Percentiles rank a stretch among this genome's conserved stretches.
Conservation (phyloP, 768 basidiomycete genomes). For the Leccinellum albellum region DNA sequence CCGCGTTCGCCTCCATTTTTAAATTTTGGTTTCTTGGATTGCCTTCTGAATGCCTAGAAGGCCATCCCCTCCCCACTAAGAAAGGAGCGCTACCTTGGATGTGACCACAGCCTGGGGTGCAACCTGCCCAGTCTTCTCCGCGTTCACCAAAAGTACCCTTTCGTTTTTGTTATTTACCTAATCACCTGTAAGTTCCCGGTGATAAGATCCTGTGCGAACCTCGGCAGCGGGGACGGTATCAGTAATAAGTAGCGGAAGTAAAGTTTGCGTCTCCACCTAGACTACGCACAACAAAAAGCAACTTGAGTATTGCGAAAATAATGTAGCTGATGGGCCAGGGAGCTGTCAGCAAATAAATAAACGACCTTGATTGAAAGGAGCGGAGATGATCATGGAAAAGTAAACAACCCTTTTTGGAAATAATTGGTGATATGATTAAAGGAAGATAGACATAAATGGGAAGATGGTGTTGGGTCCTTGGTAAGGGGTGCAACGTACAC, state of each 20-base stretch:
- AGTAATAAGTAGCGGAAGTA: conserved; percentile 16
- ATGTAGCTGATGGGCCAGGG: neutral
- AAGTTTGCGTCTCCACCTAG: conserved; percentile 22
- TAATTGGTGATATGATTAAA: conserved; percentile 51
- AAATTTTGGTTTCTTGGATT: neutral
- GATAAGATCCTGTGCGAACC: conserved; percentile 47
- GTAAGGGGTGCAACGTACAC: conserved; percentile 8
- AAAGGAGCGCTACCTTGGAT: conserved; percentile 5
- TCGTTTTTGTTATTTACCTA: conserved; percentile 47
- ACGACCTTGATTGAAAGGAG: neutral
- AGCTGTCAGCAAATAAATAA: neutral
- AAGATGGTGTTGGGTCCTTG: conserved; percentile 15
- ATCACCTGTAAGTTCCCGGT: conserved; percentile 57
- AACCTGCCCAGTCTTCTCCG: conserved; percentile 37
- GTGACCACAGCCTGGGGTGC: conserved; percentile 23
- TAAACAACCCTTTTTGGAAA: conserved; percentile 1
- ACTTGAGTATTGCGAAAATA: neutral
- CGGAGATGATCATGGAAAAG: conserved; percentile 27
- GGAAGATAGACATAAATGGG: conserved; percentile 47
- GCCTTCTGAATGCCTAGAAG: neutral
- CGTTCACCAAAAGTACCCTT: conserved; percentile 42
- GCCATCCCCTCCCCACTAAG: neutral
- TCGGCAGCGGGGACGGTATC: conserved; percentile 36
- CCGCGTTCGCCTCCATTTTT: neutral
- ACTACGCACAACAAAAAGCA: neutral